phyloP scores from a whole-genome alignment of 2,329 filamentous ascomycete genomes.

The Coleophoma cylindrospora region DNA sequence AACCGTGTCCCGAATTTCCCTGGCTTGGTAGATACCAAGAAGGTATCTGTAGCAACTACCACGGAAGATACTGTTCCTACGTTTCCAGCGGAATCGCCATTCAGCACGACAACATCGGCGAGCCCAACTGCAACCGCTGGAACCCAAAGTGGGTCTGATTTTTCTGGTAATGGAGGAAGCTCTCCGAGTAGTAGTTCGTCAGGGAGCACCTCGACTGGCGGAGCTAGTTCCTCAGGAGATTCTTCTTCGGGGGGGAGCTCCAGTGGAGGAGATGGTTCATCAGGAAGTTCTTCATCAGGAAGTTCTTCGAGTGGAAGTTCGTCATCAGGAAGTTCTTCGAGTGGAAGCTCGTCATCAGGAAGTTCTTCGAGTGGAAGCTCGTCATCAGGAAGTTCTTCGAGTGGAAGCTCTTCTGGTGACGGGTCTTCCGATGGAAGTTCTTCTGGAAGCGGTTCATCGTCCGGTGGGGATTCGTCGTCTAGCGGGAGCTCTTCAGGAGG shows the following conservation, averaged over 20 bases:
- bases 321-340: background rate
- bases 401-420: background rate
- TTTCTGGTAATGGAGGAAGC: background rate
- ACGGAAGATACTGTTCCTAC: background rate
- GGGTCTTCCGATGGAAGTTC: background rate
- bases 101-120: background rate
- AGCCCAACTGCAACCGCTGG: background rate
- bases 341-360: background rate
- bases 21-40: slow-evolving; percentile 1
- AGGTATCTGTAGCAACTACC: background rate
- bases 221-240: background rate
- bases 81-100: background rate
- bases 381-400: background rate
- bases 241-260: background rate
- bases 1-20: slow-evolving; percentile 7
- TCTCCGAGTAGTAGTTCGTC: background rate
- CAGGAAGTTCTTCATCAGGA: background rate
- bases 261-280: background rate
- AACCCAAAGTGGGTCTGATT: background rate
- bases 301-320: background rate
- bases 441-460: background rate
- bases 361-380: background rate
- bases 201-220: background rate
- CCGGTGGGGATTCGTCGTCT: background rate
- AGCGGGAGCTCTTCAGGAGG: background rate